These are phyloP conservation scores for Liquidambar formosana DNA, from an alignment of 164 flowering plant species.

Conservation along the genomic window DNA sequence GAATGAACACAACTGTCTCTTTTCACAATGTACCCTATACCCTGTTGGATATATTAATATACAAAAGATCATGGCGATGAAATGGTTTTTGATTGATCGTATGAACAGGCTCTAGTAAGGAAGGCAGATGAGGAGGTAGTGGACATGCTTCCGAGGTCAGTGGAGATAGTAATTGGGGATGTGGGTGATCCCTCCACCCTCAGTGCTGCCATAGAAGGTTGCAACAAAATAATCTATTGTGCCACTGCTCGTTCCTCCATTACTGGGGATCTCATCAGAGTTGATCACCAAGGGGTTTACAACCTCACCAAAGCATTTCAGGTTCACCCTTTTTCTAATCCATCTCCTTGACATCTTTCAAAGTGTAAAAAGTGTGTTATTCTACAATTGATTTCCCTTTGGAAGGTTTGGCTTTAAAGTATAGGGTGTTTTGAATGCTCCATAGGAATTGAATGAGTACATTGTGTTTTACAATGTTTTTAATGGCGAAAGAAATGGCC, in stretches of 20 bases:
- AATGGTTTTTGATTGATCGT: not conserved
- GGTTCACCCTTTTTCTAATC: constrained; percentile 33
- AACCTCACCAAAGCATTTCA: constrained; percentile 90
- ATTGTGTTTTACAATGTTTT: too few species aligned
- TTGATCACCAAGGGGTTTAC: constrained; percentile 82
- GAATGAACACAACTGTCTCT: too few species aligned
- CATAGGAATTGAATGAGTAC: not conserved
- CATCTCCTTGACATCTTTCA: not conserved
- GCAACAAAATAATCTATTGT: constrained; percentile 90
- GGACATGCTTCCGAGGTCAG: constrained; percentile 89
- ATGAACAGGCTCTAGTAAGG: constrained; percentile 78
- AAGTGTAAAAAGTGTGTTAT: not conserved
- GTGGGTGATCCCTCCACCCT: constrained; percentile 86
- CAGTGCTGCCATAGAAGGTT: constrained; percentile 72
- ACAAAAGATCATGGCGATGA: too few species aligned
- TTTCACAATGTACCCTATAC: too few species aligned
- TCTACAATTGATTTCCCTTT: too few species aligned
- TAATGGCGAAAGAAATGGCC: too few species aligned
- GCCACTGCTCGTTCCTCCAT: constrained; percentile 96
- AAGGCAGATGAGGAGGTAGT: constrained; percentile 64
- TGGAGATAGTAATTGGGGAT: constrained; percentile 84
- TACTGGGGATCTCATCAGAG: constrained; percentile 89
- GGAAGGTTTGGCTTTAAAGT: too few species aligned
- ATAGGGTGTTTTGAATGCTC: not conserved
- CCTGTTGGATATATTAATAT: too few species aligned